phyloP scores from a whole-genome alignment of 2,329 filamentous ascomycete genomes.

The Septoria petroselini region DNA sequence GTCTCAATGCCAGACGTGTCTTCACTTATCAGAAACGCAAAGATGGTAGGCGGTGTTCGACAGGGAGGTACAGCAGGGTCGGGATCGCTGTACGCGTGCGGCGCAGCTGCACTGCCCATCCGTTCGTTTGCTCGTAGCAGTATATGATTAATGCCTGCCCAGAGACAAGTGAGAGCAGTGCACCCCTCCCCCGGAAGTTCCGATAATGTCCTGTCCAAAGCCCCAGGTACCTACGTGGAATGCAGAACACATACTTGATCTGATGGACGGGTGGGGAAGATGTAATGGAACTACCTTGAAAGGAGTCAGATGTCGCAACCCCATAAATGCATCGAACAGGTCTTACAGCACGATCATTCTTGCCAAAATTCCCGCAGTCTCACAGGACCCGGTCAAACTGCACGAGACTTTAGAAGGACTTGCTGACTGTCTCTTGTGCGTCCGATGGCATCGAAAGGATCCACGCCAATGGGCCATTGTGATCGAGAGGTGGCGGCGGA shows the following conservation, averaged over 20 bases:
- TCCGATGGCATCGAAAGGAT: neutral
- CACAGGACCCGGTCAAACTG: neutral
- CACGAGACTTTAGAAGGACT: neutral
- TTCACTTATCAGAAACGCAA: too few relatives aligned
- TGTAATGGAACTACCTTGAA: slow-evolving; percentile 1
- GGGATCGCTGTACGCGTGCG: too few relatives aligned
- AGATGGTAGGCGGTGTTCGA: too few relatives aligned
- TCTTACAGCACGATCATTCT: neutral
- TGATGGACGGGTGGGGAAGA: neutral
- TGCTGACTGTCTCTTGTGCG: slow-evolving; percentile 2
- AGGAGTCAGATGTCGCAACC: neutral
- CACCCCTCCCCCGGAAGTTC: neutral
- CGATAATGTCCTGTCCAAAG: neutral
- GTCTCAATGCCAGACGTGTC: neutral
- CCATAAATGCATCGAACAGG: neutral
- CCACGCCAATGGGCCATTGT: neutral
- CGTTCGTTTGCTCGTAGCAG: too few relatives aligned
- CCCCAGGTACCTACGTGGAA: neutral
- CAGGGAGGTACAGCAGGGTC: too few relatives aligned
- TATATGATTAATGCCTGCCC: too few relatives aligned
- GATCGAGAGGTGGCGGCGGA: neutral
- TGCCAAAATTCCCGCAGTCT: neutral
- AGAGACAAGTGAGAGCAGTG: too few relatives aligned
- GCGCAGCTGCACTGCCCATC: too few relatives aligned
- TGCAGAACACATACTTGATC: neutral